A percentile compares a stretch with the other conserved stretches of the same genome.
These are phyloP conservation scores for Cyberlindnera misumaiensis DNA, from an alignment of 805 yeast genomes.

Conservation along the genomic window DNA sequence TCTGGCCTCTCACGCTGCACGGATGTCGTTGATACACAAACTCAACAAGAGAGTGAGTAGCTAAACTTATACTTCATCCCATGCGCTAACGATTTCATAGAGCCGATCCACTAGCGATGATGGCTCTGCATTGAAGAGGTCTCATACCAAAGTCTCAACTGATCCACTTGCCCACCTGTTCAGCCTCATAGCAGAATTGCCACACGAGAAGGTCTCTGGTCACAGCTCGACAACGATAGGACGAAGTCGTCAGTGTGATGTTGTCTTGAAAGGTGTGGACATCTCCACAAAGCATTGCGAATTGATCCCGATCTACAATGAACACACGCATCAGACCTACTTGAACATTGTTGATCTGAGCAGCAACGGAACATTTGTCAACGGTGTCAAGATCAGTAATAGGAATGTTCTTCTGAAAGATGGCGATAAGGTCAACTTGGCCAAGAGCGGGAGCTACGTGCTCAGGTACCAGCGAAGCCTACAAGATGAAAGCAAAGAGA, in stretches of 20 bases:
- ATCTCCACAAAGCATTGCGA: constrained; percentile 63
- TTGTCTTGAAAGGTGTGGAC: constrained; percentile 46
- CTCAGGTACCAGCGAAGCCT: constrained; percentile 34
- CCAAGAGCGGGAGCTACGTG: constrained; percentile 42
- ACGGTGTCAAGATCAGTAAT: constrained; percentile 44
- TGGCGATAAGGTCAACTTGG: constrained; percentile 61
- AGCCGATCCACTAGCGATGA: constrained; percentile 4
- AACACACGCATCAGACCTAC: constrained; percentile 28
- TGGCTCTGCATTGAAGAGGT: constrained; percentile 13
- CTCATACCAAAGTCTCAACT: constrained; percentile 7
- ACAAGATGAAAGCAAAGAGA: constrained; percentile 13
- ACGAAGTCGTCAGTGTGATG: constrained; percentile 54
- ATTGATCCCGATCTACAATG: constrained; percentile 35
- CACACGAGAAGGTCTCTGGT: constrained; percentile 25
- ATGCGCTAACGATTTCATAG: background rate
- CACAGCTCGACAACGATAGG: constrained; percentile 37
- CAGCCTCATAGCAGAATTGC: constrained; percentile 7
- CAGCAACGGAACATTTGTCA: constrained; percentile 62
- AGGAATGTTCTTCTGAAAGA: constrained; percentile 44
- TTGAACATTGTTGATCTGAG: constrained; percentile 46
- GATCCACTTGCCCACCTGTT: constrained; percentile 13
- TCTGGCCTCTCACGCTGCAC: no score
- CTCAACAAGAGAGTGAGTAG: constrained; percentile 12
- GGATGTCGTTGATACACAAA: constrained; percentile 8
- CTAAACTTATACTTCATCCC: background rate